Evolutionary conservation across 306 rosid species (phyloP).

Genomic region (Urtica urens): DNA sequence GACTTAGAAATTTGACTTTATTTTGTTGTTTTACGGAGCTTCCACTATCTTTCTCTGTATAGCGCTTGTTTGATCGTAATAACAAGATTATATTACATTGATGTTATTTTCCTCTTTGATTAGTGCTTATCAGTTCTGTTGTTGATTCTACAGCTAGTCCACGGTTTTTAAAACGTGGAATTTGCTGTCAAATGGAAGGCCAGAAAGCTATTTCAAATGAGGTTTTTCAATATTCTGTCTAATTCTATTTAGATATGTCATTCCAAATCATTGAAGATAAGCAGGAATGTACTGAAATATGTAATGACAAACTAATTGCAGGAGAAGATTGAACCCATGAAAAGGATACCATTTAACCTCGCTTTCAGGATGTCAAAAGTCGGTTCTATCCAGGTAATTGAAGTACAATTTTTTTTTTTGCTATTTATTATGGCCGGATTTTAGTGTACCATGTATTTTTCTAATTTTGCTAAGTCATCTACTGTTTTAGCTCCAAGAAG

Average conservation of each 20-base stretch:
- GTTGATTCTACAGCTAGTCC: conserved; percentile 58
- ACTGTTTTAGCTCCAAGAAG: conserved; percentile 61
- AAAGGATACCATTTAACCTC: conserved; percentile 47
- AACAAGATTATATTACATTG: too few species aligned
- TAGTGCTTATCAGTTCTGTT: conserved; percentile 2
- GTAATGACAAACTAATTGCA: conserved; percentile 24
- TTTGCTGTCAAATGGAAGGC: conserved; percentile 50
- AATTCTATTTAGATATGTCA: background rate
- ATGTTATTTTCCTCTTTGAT: too few species aligned
- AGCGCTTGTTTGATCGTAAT: too few species aligned
- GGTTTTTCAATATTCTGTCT: conserved; percentile 29
- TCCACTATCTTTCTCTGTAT: too few species aligned
- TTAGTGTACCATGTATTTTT: background rate
- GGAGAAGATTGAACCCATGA: conserved; percentile 53
- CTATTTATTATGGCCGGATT: background rate
- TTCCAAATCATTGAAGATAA: background rate
- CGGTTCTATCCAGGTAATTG: conserved; percentile 63
- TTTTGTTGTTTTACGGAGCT: too few species aligned
- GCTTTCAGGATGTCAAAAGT: conserved; percentile 54
- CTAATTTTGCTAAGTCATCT: background rate
- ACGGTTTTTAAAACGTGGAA: conserved; percentile 52
- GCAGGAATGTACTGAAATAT: too few species aligned
- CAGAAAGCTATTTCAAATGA: conserved; percentile 47
- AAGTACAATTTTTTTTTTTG: conserved; percentile 9
- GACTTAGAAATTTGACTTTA: background rate